A percentile compares a stretch with the other conserved stretches of the same genome.
These are phyloP conservation scores for Anaeromyces robustus DNA, from an alignment of 192 early-diverging fungal genomes.

Conservation along the genomic window DNA sequence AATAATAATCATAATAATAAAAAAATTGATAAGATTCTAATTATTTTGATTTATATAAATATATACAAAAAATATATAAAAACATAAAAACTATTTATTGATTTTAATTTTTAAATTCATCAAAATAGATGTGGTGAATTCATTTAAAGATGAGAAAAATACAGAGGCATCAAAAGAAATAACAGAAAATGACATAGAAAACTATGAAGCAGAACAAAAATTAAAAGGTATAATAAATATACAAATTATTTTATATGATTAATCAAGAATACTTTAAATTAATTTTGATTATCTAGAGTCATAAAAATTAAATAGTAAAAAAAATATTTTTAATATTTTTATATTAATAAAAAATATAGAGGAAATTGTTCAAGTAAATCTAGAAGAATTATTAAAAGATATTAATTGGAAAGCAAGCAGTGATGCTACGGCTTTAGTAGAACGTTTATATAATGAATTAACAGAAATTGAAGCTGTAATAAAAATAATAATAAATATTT, in stretches of 20 bases:
- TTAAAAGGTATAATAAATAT: background rate
- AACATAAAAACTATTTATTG: too few relatives aligned
- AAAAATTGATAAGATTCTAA: too few relatives aligned
- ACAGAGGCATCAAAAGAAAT: background rate
- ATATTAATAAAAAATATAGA: background rate
- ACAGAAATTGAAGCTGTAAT: slow-evolving; percentile 65
- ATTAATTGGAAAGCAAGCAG: slow-evolving; percentile 82
- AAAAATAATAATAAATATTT: background rate
- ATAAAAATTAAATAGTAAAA: too few relatives aligned
- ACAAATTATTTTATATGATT: too few relatives aligned
- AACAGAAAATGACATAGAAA: background rate
- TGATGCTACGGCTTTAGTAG: slow-evolving; percentile 75
- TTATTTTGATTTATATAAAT: too few relatives aligned
- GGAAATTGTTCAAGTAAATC: slow-evolving; percentile 21
- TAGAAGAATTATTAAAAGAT: slow-evolving; percentile 60
- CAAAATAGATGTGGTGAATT: background rate
- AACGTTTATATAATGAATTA: slow-evolving; percentile 65
- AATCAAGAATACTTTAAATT: too few relatives aligned
- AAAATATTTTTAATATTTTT: too few relatives aligned
- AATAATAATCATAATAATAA: too few relatives aligned
- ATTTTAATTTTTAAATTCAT: too few relatives aligned
- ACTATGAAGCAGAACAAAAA: background rate
- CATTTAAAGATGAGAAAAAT: background rate
- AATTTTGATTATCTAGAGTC: too few relatives aligned
- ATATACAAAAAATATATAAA: too few relatives aligned